Conservation (phyloP, 2,329 filamentous ascomycete genomes). For the Podosphaera leucotricha region DNA sequence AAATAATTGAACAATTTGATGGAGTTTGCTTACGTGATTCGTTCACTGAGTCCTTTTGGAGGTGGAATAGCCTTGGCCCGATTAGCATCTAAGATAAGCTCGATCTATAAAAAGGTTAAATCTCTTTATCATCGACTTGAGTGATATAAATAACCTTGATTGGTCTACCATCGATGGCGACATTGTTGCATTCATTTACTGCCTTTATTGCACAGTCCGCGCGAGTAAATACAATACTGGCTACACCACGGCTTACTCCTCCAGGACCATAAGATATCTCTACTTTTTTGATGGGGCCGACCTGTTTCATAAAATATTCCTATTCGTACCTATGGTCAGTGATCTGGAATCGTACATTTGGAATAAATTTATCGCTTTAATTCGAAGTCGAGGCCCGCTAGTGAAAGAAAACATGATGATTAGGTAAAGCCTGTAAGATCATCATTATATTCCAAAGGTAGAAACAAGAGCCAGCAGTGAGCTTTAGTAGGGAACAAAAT, state of each 20-base stretch:
- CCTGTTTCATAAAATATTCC: constrained; percentile 84
- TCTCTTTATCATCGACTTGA: background rate
- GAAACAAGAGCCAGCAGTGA: constrained; percentile 36
- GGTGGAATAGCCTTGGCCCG: constrained; percentile 42
- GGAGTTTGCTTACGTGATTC: constrained; percentile 40
- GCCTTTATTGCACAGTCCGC: constrained; percentile 66
- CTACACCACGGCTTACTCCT: constrained; percentile 76
- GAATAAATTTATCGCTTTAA: constrained; percentile 11
- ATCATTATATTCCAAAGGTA: background rate
- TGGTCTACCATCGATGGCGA: constrained; percentile 69
- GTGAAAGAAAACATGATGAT: constrained; percentile 13
- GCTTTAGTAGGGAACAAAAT: constrained; percentile 19
- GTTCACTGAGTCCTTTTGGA: constrained; percentile 60
- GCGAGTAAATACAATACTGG: constrained; percentile 68
- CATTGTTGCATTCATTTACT: constrained; percentile 60
- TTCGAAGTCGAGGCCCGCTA: constrained; percentile 13
- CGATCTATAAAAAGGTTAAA: constrained; percentile 40
- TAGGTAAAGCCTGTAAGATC: constrained; percentile 2
- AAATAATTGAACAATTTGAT: background rate
- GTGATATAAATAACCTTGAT: constrained; percentile 49
- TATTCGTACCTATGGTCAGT: constrained; percentile 50
- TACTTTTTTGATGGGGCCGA: constrained; percentile 77
- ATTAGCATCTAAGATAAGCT: constrained; percentile 65
- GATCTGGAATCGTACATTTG: constrained; percentile 21
- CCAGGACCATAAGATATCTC: constrained; percentile 83